These are phyloP conservation scores for Obelidium mucronatum DNA, from an alignment of 192 early-diverging fungal genomes.

Conservation along the genomic window DNA sequence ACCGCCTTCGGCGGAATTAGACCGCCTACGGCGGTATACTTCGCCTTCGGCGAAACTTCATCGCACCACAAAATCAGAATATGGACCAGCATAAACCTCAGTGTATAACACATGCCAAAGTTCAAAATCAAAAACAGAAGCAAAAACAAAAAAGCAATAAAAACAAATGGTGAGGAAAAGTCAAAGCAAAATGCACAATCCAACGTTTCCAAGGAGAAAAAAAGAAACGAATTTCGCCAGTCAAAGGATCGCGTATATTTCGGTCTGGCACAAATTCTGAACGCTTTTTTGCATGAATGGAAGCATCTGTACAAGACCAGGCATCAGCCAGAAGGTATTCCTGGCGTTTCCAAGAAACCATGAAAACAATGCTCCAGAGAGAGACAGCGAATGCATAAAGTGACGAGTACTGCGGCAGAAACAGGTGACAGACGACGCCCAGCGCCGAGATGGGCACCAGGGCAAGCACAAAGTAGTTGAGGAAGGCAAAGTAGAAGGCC, in stretches of 20 bases:
- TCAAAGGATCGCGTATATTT: slow-evolving; percentile 67
- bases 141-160: slow-evolving; percentile 60
- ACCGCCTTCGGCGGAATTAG: no score
- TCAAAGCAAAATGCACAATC: slow-evolving; percentile 35
- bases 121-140: slow-evolving; percentile 58
- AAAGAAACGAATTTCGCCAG: slow-evolving; percentile 73
- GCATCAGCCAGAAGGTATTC: slow-evolving; percentile 72
- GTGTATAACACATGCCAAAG: slow-evolving; percentile 74
- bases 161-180: slow-evolving; percentile 58
- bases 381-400: slow-evolving; percentile 71
- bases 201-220: slow-evolving; percentile 77
- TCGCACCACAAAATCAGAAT: no score
- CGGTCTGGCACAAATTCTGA: slow-evolving; percentile 74
- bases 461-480: slow-evolving; percentile 85
- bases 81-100: slow-evolving; percentile 70
- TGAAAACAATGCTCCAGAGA: slow-evolving; percentile 64
- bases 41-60: no score
- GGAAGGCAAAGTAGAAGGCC: slow-evolving; percentile 93
- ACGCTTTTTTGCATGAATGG: slow-evolving; percentile 67
- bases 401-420: slow-evolving; percentile 64
- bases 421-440: slow-evolving; percentile 66
- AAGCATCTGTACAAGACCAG: slow-evolving; percentile 78
- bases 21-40: no score
- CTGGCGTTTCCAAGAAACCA: slow-evolving; percentile 82
- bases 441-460: slow-evolving; percentile 71